These are phyloP conservation scores for Phytopythium ostracodes DNA, from an alignment of 352 stramenopile genomes.

Conservation along the genomic window DNA sequence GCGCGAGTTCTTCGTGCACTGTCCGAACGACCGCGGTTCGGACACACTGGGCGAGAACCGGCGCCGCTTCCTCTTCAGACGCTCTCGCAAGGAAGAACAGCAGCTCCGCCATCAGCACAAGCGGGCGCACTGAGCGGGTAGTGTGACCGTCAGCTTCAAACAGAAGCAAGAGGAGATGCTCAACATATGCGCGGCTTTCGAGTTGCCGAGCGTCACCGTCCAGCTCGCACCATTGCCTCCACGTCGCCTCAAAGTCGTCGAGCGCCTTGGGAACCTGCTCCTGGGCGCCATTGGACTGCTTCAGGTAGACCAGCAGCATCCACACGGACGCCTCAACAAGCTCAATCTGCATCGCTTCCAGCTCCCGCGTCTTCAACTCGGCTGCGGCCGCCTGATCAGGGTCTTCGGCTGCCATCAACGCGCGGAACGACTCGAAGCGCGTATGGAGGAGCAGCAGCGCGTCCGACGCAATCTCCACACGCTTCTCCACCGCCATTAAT, in stretches of 20 bases:
- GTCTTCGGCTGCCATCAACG: constrained; percentile 27
- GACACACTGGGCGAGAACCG: background rate
- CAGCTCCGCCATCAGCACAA: constrained; percentile 1
- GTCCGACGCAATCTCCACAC: constrained; percentile 46
- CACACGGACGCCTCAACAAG: constrained; percentile 27
- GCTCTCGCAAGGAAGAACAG: background rate
- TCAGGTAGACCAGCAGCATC: constrained; percentile 22
- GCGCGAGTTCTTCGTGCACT: background rate
- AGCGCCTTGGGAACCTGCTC: background rate
- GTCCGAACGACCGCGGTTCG: background rate
- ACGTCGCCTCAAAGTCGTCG: constrained; percentile 8
- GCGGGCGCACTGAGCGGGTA: background rate
- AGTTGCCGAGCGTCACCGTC: background rate
- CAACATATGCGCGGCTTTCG: background rate
- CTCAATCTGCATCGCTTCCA: constrained; percentile 33
- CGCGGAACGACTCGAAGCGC: constrained; percentile 29
- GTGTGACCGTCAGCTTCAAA: background rate
- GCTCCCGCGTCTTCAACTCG: constrained; percentile 28
- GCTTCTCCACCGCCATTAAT: constrained; percentile 40
- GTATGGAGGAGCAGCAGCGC: constrained; percentile 37
- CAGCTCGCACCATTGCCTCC: constrained; percentile 6
- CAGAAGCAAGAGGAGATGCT: background rate
- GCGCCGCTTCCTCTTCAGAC: background rate
- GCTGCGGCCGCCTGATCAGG: constrained; percentile 6
- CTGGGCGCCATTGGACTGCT: constrained; percentile 1